Conservation (phyloP, 192 early-diverging fungal genomes). For the Allomyces javanicus region DNA sequence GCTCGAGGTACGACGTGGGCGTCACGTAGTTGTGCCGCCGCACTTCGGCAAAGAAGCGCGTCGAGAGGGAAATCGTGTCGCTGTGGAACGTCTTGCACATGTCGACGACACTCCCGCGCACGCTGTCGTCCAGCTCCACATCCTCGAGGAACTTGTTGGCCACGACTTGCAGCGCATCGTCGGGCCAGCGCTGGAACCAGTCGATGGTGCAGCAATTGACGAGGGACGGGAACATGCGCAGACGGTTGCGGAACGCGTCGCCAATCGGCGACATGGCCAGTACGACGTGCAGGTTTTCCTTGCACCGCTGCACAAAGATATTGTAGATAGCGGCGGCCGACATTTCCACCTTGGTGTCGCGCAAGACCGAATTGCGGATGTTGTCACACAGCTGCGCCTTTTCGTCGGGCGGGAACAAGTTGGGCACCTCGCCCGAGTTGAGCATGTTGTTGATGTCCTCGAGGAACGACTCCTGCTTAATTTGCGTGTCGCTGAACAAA, state of each 20-base stretch:
- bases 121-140: constrained; percentile 68
- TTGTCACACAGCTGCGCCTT: constrained; percentile 74
- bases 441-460: constrained; percentile 99
- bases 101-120: constrained; percentile 70
- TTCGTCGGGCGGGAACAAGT: constrained; percentile 97
- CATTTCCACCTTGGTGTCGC: constrained; percentile 84
- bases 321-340: constrained; percentile 89
- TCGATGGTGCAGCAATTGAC: constrained; percentile 99
- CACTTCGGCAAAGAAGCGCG: constrained; percentile 53
- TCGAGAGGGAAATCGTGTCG: constrained; percentile 68
- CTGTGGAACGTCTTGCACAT: constrained; percentile 83
- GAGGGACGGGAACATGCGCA: constrained; percentile 92
- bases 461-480: constrained; percentile 85
- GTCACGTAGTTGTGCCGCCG: constrained; percentile 74
- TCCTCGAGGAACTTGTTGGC: constrained; percentile 82
- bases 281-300: constrained; percentile 91
- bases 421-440: constrained; percentile 95
- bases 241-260: constrained; percentile 67
- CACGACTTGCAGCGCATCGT: constrained; percentile 95
- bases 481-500: constrained; percentile 93
- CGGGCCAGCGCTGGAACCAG: constrained; percentile 98
- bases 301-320: constrained; percentile 93
- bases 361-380: constrained; percentile 79
- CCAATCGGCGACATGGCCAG: constrained; percentile 99
- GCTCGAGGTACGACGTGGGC: constrained; percentile 94